A percentile compares a stretch with the other conserved stretches of the same genome.
Conservation (phyloP, 2,329 filamentous ascomycete genomes). For the Microsporum ferrugineum region DNA sequence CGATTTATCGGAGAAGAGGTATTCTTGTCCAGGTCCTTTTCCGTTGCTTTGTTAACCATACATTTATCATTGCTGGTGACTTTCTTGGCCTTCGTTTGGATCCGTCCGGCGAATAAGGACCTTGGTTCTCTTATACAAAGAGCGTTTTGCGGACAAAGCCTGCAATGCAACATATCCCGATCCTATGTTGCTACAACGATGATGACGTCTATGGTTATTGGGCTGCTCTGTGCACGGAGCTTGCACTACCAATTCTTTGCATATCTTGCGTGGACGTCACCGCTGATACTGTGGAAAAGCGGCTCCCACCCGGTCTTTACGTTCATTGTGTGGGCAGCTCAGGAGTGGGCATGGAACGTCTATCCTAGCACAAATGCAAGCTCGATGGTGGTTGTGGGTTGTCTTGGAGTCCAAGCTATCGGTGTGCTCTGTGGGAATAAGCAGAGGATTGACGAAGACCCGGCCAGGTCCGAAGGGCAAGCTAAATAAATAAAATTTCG, state of each 20-base stretch:
- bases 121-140: slow-evolving; percentile 45
- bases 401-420: slow-evolving; percentile 55
- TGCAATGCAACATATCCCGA: slow-evolving; percentile 51
- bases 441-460: neutral
- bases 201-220: slow-evolving; percentile 63
- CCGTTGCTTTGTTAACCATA: slow-evolving; percentile 51
- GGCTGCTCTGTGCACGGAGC: slow-evolving; percentile 73
- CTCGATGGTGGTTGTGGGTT: slow-evolving; percentile 57
- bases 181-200: slow-evolving; percentile 66
- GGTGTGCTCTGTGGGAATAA: slow-evolving; percentile 43
- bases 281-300: slow-evolving; percentile 73
- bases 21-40: slow-evolving; percentile 64
- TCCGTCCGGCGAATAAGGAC: slow-evolving; percentile 53
- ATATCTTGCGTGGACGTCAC: slow-evolving; percentile 80
- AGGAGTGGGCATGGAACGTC: slow-evolving; percentile 91
- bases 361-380: slow-evolving; percentile 66
- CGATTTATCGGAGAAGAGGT: slow-evolving; percentile 74
- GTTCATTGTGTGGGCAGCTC: slow-evolving; percentile 58
- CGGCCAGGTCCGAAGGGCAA: slow-evolving; percentile 2
- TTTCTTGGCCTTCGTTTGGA: slow-evolving; percentile 61
- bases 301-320: slow-evolving; percentile 57
- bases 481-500: neutral
- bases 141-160: slow-evolving; percentile 42
- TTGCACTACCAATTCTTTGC: slow-evolving; percentile 94
- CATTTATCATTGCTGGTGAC: slow-evolving; percentile 55